Base-by-base conservation (phyloP, 2,329 filamentous ascomycete genomes). In the Alternaria burnsii region DNA sequence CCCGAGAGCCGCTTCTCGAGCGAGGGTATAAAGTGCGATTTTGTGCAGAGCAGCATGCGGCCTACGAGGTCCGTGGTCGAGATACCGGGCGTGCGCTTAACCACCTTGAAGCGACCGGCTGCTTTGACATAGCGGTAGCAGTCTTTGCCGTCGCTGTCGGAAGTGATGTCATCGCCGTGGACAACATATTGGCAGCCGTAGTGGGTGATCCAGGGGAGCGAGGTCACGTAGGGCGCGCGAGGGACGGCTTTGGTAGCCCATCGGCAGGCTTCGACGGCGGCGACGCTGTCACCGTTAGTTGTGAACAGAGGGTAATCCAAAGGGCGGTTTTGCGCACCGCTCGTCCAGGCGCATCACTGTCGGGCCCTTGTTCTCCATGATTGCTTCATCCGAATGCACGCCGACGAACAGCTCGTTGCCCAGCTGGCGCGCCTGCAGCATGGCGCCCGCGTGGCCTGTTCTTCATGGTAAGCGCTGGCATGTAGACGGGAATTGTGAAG, bases 101-200 rank as follows among this genome's bases (percentile, higher is more conserved):
- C 95, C 18, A 99, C 93, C 81, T 96, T 94, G 87, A 99, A 99
- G 43, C 95, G 88, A 12, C 91, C 90, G 1, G 94, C 95, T 41
- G 91, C 90, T 82, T 99, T 99, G 73, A 99, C 95, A 75, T 94
- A 98, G 62, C 95, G 91, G 82, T 99, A 99, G 82, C 94, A 98
- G 82, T 99, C 95, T 78, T 97, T 91, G 42, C 95, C 95, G 68
- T 89, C 89, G 76, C 91, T 92, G 80, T 99, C 95, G 0, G 93
- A 97, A 3, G 95, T 98, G 75, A 98, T 97, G 80, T 98, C 94
- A 79, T 98, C 95, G 62, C 94, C 94, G 79, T 98, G 94, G 2
- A 97, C 94, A 42, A 98, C 95, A 78, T 94, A 98, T 75, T 91
- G 88, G 84, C 95, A 98, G 65, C 95, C 94, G 78, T 95, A 97